A percentile compares a stretch with the other conserved stretches of the same genome.
Evolutionary conservation across 1,139 yeast genomes (phyloP).

Genomic region (Yamadazyma atlantica): DNA sequence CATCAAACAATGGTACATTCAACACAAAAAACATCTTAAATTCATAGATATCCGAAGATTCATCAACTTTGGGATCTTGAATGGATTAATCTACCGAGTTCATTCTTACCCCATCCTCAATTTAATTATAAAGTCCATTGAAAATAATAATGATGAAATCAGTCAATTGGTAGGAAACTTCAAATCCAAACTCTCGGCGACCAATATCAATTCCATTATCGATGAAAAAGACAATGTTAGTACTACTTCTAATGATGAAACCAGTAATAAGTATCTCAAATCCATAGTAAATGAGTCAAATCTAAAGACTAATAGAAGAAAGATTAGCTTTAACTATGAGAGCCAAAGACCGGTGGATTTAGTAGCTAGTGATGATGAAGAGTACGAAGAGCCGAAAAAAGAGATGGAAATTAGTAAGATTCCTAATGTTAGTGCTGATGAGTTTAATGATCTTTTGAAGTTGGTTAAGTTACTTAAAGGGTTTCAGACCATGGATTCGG

Average conservation of each 20-base stretch:
- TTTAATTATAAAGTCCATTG: slow-evolving; percentile 36
- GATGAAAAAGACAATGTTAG: background rate
- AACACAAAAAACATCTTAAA: slow-evolving; percentile 55
- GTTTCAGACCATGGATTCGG: slow-evolving; percentile 66
- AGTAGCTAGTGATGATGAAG: slow-evolving; percentile 12
- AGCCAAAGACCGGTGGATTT: slow-evolving; percentile 9
- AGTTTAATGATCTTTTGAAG: slow-evolving; percentile 27
- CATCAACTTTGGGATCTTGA: slow-evolving; percentile 79
- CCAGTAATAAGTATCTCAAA: slow-evolving; percentile 17
- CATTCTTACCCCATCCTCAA: slow-evolving; percentile 68
- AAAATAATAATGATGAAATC: slow-evolving; percentile 29
- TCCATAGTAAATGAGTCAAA: slow-evolving; percentile 31
- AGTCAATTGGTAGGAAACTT: slow-evolving; percentile 28
- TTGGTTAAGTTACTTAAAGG: slow-evolving; percentile 52
- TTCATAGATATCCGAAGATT: slow-evolving; percentile 82
- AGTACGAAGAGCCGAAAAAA: slow-evolving; percentile 16
- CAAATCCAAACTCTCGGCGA: slow-evolving; percentile 9
- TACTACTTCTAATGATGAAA: slow-evolving; percentile 5
- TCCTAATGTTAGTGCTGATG: slow-evolving; percentile 18
- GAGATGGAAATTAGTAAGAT: slow-evolving; percentile 14
- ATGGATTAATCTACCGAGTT: slow-evolving; percentile 80
- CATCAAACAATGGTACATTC: slow-evolving; percentile 75
- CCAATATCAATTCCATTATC: slow-evolving; percentile 13
- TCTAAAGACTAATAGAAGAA: slow-evolving; percentile 25
- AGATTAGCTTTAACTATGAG: slow-evolving; percentile 36